Conservation (phyloP, 495 filamentous ascomycete genomes). For the Xylaria venustula region DNA sequence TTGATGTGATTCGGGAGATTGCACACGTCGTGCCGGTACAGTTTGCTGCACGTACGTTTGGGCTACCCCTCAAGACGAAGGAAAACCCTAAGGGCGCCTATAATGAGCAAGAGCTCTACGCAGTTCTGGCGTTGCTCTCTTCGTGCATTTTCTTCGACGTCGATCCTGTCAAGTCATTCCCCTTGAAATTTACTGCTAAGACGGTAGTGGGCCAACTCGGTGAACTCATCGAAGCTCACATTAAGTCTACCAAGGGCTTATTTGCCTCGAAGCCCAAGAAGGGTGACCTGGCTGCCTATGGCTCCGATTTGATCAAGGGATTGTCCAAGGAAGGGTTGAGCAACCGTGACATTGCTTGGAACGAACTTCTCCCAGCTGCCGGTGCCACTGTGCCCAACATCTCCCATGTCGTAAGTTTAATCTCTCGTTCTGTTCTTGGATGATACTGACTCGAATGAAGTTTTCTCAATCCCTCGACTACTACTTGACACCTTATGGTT, state of each 20-base stretch:
- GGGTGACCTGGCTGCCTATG: conserved; percentile 64
- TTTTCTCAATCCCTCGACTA: conserved; percentile 78
- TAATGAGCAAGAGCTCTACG: conserved; percentile 77
- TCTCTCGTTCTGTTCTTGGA: not conserved
- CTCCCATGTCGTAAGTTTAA: conserved; percentile 53
- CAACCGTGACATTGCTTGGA: conserved; percentile 70
- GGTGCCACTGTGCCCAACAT: conserved; percentile 62
- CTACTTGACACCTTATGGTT: conserved; percentile 60
- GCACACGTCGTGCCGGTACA: conserved; percentile 71
- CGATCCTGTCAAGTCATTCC: conserved; percentile 53
- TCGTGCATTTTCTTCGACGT: conserved; percentile 46
- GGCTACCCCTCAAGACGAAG: conserved; percentile 69
- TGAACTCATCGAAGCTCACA: conserved; percentile 38
- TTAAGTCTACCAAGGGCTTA: conserved; percentile 62
- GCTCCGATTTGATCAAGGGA: conserved; percentile 65
- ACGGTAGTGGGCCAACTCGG: conserved; percentile 56
- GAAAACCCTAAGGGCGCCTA: conserved; percentile 68
- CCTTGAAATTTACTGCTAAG: conserved; percentile 60
- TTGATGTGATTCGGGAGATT: conserved; percentile 77
- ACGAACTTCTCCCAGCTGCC: conserved; percentile 57
- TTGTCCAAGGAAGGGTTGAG: conserved; percentile 64
- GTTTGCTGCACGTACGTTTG: conserved; percentile 71
- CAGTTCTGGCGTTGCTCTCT: conserved; percentile 68
- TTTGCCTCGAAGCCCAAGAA: conserved; percentile 40
- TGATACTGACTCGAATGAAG: conserved; percentile 19